Base-by-base conservation (phyloP, 768 basidiomycete genomes). In the Termitomyces sp. region DNA sequence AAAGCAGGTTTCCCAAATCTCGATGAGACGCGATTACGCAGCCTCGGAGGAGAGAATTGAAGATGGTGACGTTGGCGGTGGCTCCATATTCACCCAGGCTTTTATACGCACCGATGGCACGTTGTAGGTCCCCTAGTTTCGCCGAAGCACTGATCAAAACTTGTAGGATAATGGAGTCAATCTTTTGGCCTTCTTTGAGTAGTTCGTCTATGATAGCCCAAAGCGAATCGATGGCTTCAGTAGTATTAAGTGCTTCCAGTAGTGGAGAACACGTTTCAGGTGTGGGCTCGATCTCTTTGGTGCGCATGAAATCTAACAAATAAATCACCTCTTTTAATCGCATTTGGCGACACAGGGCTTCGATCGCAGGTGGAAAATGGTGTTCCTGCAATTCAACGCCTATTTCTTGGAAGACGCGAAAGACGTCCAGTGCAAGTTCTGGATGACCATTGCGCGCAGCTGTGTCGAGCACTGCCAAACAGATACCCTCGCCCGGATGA, bases 31-130 rank as follows among this genome's bases (percentile, higher is more conserved):
- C 76, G 6, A 64, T 60, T 53, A 86, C 72, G 58, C 89, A 90
- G 18, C 82, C 90, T 1, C 78, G 72, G 15, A 95, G 73, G 11
- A 94, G 79, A 16, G 76, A 49, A 63, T 93, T 86, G 75, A 80
- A 94, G 0, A 87, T 88, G 31, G 81, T 77, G 43, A 83, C 67
- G 55, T 83, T 77, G 20, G 89, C 87, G 22, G 63, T 65, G 59
- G 85, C 70, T 20, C 70, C 73, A 46, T 89, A 80, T 27, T 84
- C 80, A 0, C 72, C 43, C 25, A 83, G 76, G 18, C 79, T 79
- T 56, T 84, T 83, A 75, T 91, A 92, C n/a, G 84, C 80, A 4
- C 86, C 87, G 32, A 94, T 69, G 0, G 88, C 89, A 27, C 90
- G 86, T 56, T 87, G 84, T 7, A 94, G 70, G 66, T 93, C 91